Evolutionary conservation across 768 basidiomycete genomes (phyloP).

Genomic region (Cystofilobasidium macerans): DNA sequence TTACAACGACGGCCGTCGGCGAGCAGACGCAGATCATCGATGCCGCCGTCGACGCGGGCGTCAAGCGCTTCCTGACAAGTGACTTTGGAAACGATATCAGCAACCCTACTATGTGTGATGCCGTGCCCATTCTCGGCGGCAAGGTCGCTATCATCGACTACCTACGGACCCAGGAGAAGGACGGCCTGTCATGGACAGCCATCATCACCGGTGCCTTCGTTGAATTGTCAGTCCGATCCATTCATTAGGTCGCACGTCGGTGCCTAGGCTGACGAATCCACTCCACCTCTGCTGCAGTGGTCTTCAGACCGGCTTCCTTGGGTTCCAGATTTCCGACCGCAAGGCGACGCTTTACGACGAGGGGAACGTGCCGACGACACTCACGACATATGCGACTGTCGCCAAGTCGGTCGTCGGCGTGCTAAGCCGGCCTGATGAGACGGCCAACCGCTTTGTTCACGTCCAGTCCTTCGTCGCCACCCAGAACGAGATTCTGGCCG

Average conservation of each 20-base stretch:
- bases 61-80: conserved; percentile 1
- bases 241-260: background rate
- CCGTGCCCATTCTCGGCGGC: background rate
- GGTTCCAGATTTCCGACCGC: background rate
- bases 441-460: background rate
- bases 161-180: background rate
- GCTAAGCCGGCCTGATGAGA: background rate
- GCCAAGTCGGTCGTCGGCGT: background rate
- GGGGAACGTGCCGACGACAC: background rate
- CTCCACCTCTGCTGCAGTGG: background rate
- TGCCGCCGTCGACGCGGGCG: background rate
- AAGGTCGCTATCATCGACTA: background rate
- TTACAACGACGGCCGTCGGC: background rate
- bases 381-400: background rate
- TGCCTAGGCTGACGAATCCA: background rate
- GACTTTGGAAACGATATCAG: background rate
- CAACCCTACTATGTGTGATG: background rate
- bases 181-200: background rate
- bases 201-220: background rate
- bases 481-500: background rate
- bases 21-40: background rate
- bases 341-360: background rate
- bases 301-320: background rate
- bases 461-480: background rate
- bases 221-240: background rate